phyloP scores from a whole-genome alignment of 192 early-diverging fungal genomes.

The Coemansia sp. region DNA sequence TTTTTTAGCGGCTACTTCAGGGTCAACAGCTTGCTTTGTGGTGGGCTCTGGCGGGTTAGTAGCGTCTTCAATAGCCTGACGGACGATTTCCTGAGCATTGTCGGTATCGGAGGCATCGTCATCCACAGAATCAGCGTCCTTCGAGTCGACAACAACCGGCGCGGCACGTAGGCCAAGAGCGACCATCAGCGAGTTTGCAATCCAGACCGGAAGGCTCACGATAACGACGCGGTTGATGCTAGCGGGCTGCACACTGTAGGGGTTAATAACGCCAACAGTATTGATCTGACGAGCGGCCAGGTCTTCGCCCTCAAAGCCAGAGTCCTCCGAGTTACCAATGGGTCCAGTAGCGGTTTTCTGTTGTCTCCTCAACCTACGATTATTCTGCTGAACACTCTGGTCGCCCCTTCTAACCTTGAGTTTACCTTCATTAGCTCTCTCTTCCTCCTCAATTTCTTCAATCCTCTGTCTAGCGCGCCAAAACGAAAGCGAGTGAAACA shows the following conservation, averaged over 20 bases:
- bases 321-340: slow-evolving; percentile 28
- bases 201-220: slow-evolving; percentile 26
- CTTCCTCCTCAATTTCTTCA: slow-evolving; percentile 31
- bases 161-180: slow-evolving; percentile 17
- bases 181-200: slow-evolving; percentile 16
- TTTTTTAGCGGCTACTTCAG: slow-evolving; percentile 46
- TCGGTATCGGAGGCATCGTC: background rate
- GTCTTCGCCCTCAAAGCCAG: slow-evolving; percentile 44
- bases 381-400: slow-evolving; percentile 17
- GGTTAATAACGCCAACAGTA: slow-evolving; percentile 53
- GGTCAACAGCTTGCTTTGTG: slow-evolving; percentile 9
- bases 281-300: slow-evolving; percentile 35
- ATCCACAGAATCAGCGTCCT: background rate
- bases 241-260: slow-evolving; percentile 46
- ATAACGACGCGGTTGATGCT: slow-evolving; percentile 35
- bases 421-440: slow-evolving; percentile 17
- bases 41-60: slow-evolving; percentile 8
- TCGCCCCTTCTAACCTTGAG: slow-evolving; percentile 9
- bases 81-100: slow-evolving; percentile 7
- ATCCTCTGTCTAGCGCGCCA: slow-evolving; percentile 66
- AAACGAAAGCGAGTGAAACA: slow-evolving; percentile 63
- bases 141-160: slow-evolving; percentile 6
- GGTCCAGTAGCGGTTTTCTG: slow-evolving; percentile 20
- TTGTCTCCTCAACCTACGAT: slow-evolving; percentile 20
- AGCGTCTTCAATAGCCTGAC: slow-evolving; percentile 21